These are phyloP conservation scores for Stropharia rugosoannulata DNA, from an alignment of 768 basidiomycete genomes.

Conservation along the genomic window DNA sequence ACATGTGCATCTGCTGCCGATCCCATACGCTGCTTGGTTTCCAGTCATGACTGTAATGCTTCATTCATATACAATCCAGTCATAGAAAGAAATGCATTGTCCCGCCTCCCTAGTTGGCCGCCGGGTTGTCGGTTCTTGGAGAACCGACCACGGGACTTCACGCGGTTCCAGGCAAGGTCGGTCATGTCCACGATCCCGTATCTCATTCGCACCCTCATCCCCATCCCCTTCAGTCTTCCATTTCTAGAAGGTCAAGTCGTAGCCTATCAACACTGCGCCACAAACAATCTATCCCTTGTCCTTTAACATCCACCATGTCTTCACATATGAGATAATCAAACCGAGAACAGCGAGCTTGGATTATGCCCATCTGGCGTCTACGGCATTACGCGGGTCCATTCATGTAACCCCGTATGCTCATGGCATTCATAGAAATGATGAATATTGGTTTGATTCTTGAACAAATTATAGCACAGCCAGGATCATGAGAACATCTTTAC, in stretches of 20 bases:
- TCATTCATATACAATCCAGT: background rate
- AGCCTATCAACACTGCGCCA: conserved; percentile 10
- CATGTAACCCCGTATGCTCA: background rate
- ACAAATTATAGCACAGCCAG: conserved; percentile 2
- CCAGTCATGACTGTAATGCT: background rate
- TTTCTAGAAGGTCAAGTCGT: conserved; percentile 7
- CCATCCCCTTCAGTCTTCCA: conserved; percentile 15
- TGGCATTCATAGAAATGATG: background rate
- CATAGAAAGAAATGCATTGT: background rate
- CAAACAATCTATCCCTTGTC: background rate
- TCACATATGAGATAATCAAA: no score
- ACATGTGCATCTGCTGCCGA: background rate
- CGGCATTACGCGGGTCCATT: background rate
- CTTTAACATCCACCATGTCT: no score
- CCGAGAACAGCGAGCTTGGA: no score
- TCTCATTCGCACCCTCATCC: background rate
- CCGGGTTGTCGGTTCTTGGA: background rate
- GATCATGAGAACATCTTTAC: background rate
- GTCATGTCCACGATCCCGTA: background rate
- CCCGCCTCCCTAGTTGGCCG: background rate
- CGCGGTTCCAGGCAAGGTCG: background rate
- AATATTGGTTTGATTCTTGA: background rate
- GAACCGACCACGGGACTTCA: conserved; percentile 3
- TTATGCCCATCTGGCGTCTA: background rate
- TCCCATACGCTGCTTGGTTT: background rate